Percentiles rank a stretch among this genome's conserved stretches.
These are phyloP conservation scores for Scleroderma citrinum DNA, from an alignment of 768 basidiomycete genomes.

Conservation along the genomic window DNA sequence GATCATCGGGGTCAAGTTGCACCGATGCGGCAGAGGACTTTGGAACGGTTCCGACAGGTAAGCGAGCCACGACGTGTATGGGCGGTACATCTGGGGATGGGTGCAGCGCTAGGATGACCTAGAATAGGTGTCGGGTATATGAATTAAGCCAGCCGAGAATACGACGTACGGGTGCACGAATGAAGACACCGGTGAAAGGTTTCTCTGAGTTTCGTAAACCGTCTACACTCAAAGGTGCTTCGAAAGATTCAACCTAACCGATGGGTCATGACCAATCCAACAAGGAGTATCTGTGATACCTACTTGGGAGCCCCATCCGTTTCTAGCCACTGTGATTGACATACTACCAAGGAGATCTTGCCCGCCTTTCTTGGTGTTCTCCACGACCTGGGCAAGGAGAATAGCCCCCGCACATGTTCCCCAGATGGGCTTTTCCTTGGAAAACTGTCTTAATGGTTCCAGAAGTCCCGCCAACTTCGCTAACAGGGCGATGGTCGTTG, in stretches of 20 bases:
- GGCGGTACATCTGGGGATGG: constrained; percentile 45
- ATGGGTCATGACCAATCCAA: neutral
- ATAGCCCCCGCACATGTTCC: constrained; percentile 97
- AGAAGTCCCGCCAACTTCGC: constrained; percentile 70
- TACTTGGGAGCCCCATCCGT: constrained; percentile 94
- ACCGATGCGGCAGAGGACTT: constrained; percentile 29
- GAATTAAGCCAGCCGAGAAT: neutral
- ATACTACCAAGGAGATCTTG: constrained; percentile 84
- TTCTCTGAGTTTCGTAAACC: constrained; percentile 52
- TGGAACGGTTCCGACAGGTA: constrained; percentile 50
- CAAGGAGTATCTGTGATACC: constrained; percentile 10
- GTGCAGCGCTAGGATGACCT: constrained; percentile 61
- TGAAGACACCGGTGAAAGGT: constrained; percentile 83
- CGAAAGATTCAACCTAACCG: constrained; percentile 82
- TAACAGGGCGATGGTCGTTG: constrained; percentile 83
- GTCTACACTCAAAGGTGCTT: constrained; percentile 62
- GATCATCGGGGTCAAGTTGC: constrained; percentile 45
- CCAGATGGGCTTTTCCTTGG: constrained; percentile 76
- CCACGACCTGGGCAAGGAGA: constrained; percentile 66
- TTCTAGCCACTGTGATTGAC: constrained; percentile 73
- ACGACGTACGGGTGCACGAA: constrained; percentile 77
- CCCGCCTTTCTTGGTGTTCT: constrained; percentile 78
- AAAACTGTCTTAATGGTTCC: constrained; percentile 72
- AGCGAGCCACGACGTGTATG: constrained; percentile 64
- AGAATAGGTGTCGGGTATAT: constrained; percentile 1